Percentiles rank a stretch among this genome's conserved stretches.
These are phyloP conservation scores for Auxenochlorella protothecoides DNA, from an alignment of 139 green algal species.

Conservation along the genomic window DNA sequence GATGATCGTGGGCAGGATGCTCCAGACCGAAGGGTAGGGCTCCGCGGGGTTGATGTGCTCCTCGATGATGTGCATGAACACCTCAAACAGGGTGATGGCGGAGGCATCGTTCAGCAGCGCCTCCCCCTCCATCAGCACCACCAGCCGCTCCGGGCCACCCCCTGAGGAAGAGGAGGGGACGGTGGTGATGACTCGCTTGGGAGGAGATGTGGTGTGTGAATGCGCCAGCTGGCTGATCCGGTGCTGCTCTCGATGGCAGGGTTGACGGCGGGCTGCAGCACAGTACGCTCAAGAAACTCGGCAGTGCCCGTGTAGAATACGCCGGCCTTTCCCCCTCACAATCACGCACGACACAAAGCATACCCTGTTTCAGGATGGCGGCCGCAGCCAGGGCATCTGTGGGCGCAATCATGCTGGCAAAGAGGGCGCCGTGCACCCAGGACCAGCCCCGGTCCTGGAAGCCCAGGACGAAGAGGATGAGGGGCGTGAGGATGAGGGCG, in stretches of 20 bases:
- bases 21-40: conserved; percentile 18
- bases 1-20: conserved; percentile 16
- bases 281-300: too few species aligned
- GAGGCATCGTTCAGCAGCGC: conserved; percentile 75
- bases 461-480: conserved; percentile 66
- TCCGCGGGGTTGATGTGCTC: not conserved
- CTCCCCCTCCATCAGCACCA: conserved; percentile 70
- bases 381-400: conserved; percentile 73
- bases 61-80: conserved; percentile 48
- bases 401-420: conserved; percentile 60
- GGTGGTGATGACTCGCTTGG: not conserved
- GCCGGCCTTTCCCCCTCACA: too few species aligned
- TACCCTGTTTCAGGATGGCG: conserved; percentile 47
- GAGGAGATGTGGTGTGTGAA: too few species aligned
- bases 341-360: too few species aligned
- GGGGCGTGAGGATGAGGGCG: conserved; percentile 49
- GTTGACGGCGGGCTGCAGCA: too few species aligned
- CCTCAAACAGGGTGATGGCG: conserved; percentile 70
- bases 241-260: not conserved
- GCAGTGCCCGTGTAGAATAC: too few species aligned
- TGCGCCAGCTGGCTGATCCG: not conserved
- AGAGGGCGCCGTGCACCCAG: conserved; percentile 57
- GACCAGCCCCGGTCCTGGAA: conserved; percentile 45
- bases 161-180: conserved; percentile 1
- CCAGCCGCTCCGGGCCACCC: conserved; percentile 57